Base-by-base conservation (phyloP, 495 filamentous ascomycete species). In the Cladorrhinum samala region DNA sequence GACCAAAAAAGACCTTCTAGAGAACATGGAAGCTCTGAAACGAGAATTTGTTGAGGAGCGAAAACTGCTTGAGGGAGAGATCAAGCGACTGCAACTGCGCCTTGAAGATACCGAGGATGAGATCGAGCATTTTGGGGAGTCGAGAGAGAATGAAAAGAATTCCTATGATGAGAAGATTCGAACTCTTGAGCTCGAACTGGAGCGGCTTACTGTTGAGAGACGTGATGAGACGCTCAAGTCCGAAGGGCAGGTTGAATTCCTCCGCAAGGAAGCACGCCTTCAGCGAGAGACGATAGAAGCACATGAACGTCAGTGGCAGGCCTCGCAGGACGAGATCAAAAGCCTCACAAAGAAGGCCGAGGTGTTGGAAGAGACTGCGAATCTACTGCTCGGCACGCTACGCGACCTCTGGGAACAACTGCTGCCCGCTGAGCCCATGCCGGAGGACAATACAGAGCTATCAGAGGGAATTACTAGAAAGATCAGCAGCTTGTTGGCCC, bases 1-100 rank as follows among this genome's bases (percentile, higher is more conserved):
- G 2, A 99, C 88, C 0, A 99, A 99, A 68, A 83, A 88, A 62
- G 93, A 99, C 61, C 80, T 99, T 1, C 82, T 99, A 65, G 86
- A 87, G 38, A 99, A 99, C 61, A 84, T 99, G 65, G 90, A 96
- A 60, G 88, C 91, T 27, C 80, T 89, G 27, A 88, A 95, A 63
- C 82, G 83, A 24, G 92, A 97, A 62, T 96, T 96, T 61, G 77
- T 86, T 40, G 83, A 83, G 49, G 91, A 97, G 66, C 82, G 92
- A 20, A 86, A 83, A 59, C 84, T 80, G 9, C 74, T 96, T 16
- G 87, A 95, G 58, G 71, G 78, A 16, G 90, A 97, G 67, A 80
- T 91, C 47, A 83, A 82, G 49, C 80, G 81, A 23, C 76, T 88
- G 49, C 88, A 86, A 57, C 73, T 82, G 21, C 86, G 83, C 46